Conservation (phyloP, 257 asterid genomes). For the Solanum acaule region DNA sequence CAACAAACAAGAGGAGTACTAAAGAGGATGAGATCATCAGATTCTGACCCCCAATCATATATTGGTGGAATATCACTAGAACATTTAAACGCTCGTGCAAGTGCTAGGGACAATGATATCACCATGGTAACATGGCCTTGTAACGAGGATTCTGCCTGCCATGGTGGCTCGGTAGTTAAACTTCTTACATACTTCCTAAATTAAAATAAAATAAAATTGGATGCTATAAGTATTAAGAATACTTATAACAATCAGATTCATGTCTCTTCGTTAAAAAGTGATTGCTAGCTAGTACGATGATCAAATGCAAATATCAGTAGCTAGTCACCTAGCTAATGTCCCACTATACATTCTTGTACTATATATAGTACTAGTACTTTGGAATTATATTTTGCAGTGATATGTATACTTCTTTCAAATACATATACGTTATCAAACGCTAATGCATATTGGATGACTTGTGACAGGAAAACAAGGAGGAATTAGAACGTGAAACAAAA, state of each 20-base stretch:
- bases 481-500: conserved; percentile 4
- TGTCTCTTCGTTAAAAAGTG: background rate
- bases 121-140: background rate
- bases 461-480: conserved; percentile 28
- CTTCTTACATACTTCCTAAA: background rate
- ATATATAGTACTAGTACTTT: background rate
- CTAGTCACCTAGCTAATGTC: background rate
- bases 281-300: background rate
- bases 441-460: background rate
- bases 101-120: background rate
- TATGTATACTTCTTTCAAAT: background rate
- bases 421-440: background rate
- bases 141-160: background rate
- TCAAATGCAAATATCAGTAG: background rate
- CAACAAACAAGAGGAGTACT: background rate
- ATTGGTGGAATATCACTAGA: background rate
- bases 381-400: background rate
- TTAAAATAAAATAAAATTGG: background rate
- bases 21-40: conserved; percentile 2
- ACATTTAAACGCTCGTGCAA: background rate
- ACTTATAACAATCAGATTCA: background rate
- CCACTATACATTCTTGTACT: background rate
- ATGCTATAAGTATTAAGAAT: background rate
- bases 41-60: background rate
- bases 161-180: background rate